Conservation (phyloP, 1,139 yeast genomes). For the Citeromyces hawaiiensis region DNA sequence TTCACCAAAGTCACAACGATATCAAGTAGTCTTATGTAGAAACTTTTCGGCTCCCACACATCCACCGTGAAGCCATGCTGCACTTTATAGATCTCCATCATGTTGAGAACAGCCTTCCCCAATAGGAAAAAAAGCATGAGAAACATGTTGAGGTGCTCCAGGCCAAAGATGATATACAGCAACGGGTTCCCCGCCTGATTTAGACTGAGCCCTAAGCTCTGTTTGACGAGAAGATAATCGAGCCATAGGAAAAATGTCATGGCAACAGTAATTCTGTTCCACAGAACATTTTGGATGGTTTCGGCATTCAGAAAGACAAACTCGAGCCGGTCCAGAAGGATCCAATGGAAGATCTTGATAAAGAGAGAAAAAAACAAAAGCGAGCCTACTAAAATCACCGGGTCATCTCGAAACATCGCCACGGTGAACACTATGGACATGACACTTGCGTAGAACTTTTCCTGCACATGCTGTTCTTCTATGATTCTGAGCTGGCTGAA, state of each 20-base stretch:
- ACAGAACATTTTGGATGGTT: slow-evolving; percentile 16
- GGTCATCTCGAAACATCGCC: slow-evolving; percentile 44
- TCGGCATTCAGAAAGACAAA: slow-evolving; percentile 27
- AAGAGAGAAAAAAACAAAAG: slow-evolving; percentile 31
- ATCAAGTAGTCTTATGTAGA: slow-evolving; percentile 46
- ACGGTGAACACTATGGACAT: slow-evolving; percentile 54
- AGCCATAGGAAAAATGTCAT: slow-evolving; percentile 26
- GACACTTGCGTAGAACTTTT: slow-evolving; percentile 51
- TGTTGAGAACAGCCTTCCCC: slow-evolving; percentile 36
- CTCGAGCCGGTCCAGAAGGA: slow-evolving; percentile 53
- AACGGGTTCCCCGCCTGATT: background rate
- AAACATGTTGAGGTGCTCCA: slow-evolving; percentile 59
- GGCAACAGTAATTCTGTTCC: slow-evolving; percentile 23
- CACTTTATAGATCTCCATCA: slow-evolving; percentile 39
- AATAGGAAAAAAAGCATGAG: slow-evolving; percentile 37
- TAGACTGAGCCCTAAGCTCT: background rate
- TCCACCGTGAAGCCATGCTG: slow-evolving; percentile 41
- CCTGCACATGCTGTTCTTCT: slow-evolving; percentile 70
- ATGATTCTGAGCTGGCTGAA: slow-evolving; percentile 69
- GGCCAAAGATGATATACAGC: slow-evolving; percentile 50
- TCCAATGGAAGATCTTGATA: slow-evolving; percentile 63
- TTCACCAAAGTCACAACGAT: slow-evolving; percentile 28
- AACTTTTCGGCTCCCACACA: slow-evolving; percentile 62
- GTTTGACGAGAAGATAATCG: slow-evolving; percentile 39
- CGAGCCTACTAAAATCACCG: slow-evolving; percentile 32